Base-by-base conservation (phyloP, 2,329 filamentous ascomycete species). In the Drechslerella dactyloides region DNA sequence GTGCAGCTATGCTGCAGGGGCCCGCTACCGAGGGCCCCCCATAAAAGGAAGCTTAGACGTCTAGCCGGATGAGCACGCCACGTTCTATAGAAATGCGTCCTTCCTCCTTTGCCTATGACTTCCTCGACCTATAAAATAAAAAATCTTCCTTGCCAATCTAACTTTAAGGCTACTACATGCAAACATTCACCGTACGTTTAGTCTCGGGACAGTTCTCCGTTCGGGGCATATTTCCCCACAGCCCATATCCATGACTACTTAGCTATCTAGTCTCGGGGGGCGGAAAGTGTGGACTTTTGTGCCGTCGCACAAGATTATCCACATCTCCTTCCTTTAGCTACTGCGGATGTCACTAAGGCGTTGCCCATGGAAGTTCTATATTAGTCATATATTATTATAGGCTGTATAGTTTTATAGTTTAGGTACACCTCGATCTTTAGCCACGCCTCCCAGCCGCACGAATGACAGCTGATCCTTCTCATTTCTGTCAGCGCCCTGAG, bases 101-200 rank as follows among this genome's bases (percentile, higher is more conserved):
- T 72, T 64, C 68, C 68, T 55, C 46, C 19, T 70, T 70, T 64
- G 59, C 60, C 62, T 72, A 59, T 61, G 61, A 65, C 57, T 57
- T 65, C 55, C 56, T 40, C 57, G 54, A 53, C 15, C 11, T 37
- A 48, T 42, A 1, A 40, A 65, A 51, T 8, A 50, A 64, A 60
- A 33, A 35, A 21, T 54, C 40, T 70, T 64, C 66, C 66, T 55
- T 70, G 66, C 46, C 50, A 54, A 70, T 24, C 33, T 30, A 35
- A 44, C 40, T 11, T 44, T 42, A 63, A 60, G 17, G 8, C 37
- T 48, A 42, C 48, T 50, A 54, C 48, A 48, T 37, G 33, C 53
- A 59, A 55, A 54, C 54, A 48, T 37, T 37, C 53, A 59, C 44
- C 59, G 48, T 70, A 52, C 30, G 35, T 23, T 54, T 70, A 54